Percentiles rank a stretch among this genome's conserved stretches.
phyloP scores from a whole-genome alignment of 306 rosid species.

The Canavalia ensiformis region DNA sequence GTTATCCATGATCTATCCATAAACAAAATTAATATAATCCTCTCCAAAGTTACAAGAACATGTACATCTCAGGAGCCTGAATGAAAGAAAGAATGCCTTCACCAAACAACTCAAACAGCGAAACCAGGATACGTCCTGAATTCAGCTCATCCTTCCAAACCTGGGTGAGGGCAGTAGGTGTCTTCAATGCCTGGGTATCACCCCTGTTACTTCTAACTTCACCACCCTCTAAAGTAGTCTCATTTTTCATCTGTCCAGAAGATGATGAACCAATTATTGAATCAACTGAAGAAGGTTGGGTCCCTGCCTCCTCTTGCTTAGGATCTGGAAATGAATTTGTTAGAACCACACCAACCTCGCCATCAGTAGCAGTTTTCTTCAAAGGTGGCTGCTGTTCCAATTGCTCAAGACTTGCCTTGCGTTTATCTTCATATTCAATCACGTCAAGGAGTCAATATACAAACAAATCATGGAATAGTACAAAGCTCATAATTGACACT shows the following conservation, averaged over 20 bases:
- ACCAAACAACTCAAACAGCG: constrained; percentile 70
- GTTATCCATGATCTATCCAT: constrained; percentile 10
- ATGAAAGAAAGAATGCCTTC: constrained; percentile 73
- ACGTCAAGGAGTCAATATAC: constrained; percentile 28
- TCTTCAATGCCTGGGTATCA: constrained; percentile 47
- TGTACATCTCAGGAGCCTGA: constrained; percentile 72
- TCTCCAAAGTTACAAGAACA: constrained; percentile 57
- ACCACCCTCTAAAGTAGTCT: constrained; percentile 34
- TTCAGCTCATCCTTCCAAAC: constrained; percentile 81
- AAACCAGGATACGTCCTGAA: constrained; percentile 65
- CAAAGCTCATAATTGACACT: neutral
- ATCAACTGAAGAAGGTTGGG: constrained; percentile 47
- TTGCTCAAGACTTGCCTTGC: constrained; percentile 52
- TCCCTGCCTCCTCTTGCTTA: constrained; percentile 48
- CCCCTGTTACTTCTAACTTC: constrained; percentile 38
- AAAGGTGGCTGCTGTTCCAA: constrained; percentile 50
- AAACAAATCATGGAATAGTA: constrained; percentile 19
- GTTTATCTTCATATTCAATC: constrained; percentile 49
- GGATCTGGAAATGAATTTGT: constrained; percentile 50
- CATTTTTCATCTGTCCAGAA: constrained; percentile 45
- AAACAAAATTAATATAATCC: constrained; percentile 10
- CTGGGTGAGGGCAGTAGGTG: constrained; percentile 69
- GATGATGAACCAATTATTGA: constrained; percentile 50
- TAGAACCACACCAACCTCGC: constrained; percentile 39
- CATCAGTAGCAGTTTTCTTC: constrained; percentile 55